Percentiles rank a stretch among this genome's conserved stretches.
Conservation (phyloP, 2,329 filamentous ascomycete genomes). For the Lasiodiplodia sp. region DNA sequence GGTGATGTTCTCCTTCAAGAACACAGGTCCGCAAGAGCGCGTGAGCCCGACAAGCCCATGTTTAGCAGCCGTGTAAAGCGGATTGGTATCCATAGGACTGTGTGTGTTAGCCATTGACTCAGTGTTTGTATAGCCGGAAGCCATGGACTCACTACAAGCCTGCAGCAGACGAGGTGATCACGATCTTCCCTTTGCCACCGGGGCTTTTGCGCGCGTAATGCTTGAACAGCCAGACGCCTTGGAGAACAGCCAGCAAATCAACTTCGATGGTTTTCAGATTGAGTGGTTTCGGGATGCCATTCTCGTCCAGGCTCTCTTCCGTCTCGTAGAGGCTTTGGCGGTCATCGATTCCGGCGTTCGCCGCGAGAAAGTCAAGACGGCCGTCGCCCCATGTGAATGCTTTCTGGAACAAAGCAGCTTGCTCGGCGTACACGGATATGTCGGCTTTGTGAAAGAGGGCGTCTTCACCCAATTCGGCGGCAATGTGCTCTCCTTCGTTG, state of each 20-base stretch:
- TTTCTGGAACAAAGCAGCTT: constrained; percentile 48
- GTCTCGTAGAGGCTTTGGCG: constrained; percentile 45
- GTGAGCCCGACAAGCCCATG: constrained; percentile 46
- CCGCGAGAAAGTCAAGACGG: constrained; percentile 52
- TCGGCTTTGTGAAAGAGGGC: constrained; percentile 49
- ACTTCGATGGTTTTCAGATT: constrained; percentile 45
- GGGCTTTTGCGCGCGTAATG: constrained; percentile 40
- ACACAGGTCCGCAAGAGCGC: constrained; percentile 44
- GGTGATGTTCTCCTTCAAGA: constrained; percentile 46
- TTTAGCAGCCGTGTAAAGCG: constrained; percentile 47
- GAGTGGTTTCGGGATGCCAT: constrained; percentile 35
- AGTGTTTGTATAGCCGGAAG: not conserved
- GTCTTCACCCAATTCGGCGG: constrained; percentile 38
- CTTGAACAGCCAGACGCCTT: constrained; percentile 47
- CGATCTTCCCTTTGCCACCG: constrained; percentile 41
- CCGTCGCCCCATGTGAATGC: constrained; percentile 53
- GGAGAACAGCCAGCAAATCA: constrained; percentile 44
- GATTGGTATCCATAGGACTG: constrained; percentile 42
- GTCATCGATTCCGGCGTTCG: constrained; percentile 52
- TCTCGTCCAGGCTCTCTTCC: constrained; percentile 41
- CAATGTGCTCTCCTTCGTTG: constrained; percentile 55
- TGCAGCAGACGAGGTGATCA: constrained; percentile 44
- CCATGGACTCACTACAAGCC: constrained; percentile 43
- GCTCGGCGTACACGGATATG: constrained; percentile 49
- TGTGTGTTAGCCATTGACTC: not conserved